Percentiles rank a stretch among this genome's conserved stretches.
These are phyloP conservation scores for Stagonosporopsis rhizophila DNA, from an alignment of 2,329 filamentous ascomycete species.

Conservation along the genomic window DNA sequence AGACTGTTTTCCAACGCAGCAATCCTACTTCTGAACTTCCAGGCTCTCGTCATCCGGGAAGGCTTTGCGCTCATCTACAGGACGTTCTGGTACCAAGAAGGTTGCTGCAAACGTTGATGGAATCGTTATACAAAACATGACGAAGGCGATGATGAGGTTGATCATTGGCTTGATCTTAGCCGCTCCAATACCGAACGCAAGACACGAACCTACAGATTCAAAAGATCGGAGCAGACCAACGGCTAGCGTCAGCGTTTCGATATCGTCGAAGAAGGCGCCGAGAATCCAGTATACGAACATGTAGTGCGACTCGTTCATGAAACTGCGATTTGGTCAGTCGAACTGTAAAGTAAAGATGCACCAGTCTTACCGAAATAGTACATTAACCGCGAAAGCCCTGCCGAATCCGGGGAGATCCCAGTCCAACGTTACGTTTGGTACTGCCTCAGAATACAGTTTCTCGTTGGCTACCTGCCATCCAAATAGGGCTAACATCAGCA, in stretches of 20 bases:
- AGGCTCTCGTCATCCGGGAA: constrained; percentile 11
- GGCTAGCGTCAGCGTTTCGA: constrained; percentile 59
- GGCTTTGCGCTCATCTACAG: constrained; percentile 23
- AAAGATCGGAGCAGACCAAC: constrained; percentile 59
- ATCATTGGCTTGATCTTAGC: constrained; percentile 56
- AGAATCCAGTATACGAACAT: constrained; percentile 63
- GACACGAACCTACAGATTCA: constrained; percentile 57
- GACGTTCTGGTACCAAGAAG: constrained; percentile 31
- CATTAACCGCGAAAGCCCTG: constrained; percentile 57
- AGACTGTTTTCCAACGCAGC: not conserved
- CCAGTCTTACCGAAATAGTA: constrained; percentile 53
- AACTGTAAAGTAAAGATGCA: not conserved
- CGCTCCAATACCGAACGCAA: constrained; percentile 59
- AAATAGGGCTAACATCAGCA: constrained; percentile 54
- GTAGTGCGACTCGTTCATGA: constrained; percentile 60
- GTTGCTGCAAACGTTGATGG: constrained; percentile 36
- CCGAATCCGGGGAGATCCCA: constrained; percentile 56
- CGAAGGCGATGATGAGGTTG: constrained; percentile 58
- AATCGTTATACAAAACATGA: constrained; percentile 55
- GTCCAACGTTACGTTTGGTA: constrained; percentile 52
- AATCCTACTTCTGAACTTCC: not conserved
- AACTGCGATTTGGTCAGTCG: constrained; percentile 28
- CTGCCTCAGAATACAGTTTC: constrained; percentile 52
- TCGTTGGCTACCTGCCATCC: constrained; percentile 60
- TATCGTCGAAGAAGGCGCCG: constrained; percentile 59